Base-by-base conservation (phyloP, 371 early-diverging fungal species). In the Haplosporangium sp. region DNA sequence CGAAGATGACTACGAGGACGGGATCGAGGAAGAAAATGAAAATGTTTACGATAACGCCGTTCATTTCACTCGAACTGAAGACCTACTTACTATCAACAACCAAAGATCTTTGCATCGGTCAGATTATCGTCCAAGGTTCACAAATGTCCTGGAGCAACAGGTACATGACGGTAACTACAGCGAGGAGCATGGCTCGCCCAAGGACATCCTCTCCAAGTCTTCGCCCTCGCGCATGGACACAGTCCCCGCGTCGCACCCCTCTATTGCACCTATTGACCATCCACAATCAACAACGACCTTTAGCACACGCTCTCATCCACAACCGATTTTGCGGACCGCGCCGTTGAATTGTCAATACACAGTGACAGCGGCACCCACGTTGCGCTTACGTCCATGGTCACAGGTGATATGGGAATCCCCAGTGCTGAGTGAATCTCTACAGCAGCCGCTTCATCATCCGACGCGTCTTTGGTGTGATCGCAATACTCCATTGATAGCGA, bases 351-450 rank as follows among this genome's bases (percentile, higher is more conserved):
- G 29, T 29, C 29, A 29, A 29, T 29, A 29, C 4, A 2, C 29
- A 42, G 12, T n/a, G 23, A 36, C 55, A 50, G 20, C 50, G 0
- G 13, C 56, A 13, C 13, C 55, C n/a, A 43, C 29, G 13, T 52
- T 62, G 1, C 59, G 59, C 29, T 48, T 38, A 9, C 62, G 71
- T 5, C 76, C 76, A 8, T 76, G 76, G 70, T 76, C 71, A 1
- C 76, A 76, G 40, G 76, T 76, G 8, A 76, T 76, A 21, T 76
- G 71, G 76, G 70, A 76, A 29, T 76, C 71, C 6, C 76, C 76
- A 0, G 41, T 55, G 6, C 7, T 70, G 37, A 54, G 61, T 14
- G 74, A 46, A 2, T 18, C n/a, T 18, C 50, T 60, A 50, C 64
- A 55, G 21, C 45, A 41, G 41, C 60, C 52, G 13, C 69, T 42